Percentiles rank a stretch among this genome's conserved stretches.
These are phyloP conservation scores for Candida dajiaensis DNA, from an alignment of 805 yeast species.

Conservation along the genomic window DNA sequence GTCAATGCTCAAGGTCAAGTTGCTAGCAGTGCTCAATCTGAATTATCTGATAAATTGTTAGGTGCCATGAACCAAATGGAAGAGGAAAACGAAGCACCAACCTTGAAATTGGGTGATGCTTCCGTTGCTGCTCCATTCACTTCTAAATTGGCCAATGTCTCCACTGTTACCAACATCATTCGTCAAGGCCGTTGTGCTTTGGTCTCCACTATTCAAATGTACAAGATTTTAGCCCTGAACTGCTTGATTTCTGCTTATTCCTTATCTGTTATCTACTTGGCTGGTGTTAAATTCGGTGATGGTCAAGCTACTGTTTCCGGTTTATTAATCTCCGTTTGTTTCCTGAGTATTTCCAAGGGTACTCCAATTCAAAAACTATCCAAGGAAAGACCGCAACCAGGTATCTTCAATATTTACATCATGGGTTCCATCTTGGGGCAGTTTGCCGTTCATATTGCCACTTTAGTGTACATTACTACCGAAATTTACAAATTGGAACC, in stretches of 20 bases:
- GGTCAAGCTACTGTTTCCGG: conserved; percentile 98
- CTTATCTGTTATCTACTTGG: conserved; percentile 84
- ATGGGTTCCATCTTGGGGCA: conserved; percentile 98
- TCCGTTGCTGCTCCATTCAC: conserved; percentile 99
- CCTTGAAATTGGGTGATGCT: conserved; percentile 93
- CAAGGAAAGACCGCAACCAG: conserved; percentile 94
- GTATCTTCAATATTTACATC: conserved; percentile 89
- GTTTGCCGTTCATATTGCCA: conserved; percentile 83
- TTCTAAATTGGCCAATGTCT: conserved; percentile 85
- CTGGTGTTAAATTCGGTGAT: conserved; percentile 98
- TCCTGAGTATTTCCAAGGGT: conserved; percentile 92
- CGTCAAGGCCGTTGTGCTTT: conserved; percentile 98
- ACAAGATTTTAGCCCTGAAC: conserved; percentile 93
- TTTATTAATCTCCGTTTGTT: conserved; percentile 83
- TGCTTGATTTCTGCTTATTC: conserved; percentile 97
- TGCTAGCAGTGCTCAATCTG: conserved; percentile 32
- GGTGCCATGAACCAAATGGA: conserved; percentile 47
- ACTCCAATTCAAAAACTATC: conserved; percentile 84
- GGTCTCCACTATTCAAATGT: conserved; percentile 97
- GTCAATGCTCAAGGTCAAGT: conserved; percentile 26
- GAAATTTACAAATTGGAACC: conserved; percentile 89
- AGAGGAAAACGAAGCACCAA: conserved; percentile 79
- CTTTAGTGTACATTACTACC: conserved; percentile 75
- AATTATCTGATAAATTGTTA: conserved; percentile 61
- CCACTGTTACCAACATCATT: conserved; percentile 86